A percentile compares a stretch with the other conserved stretches of the same genome.
These are phyloP conservation scores for Boletus speciosus DNA, from an alignment of 768 basidiomycete genomes.

Conservation along the genomic window DNA sequence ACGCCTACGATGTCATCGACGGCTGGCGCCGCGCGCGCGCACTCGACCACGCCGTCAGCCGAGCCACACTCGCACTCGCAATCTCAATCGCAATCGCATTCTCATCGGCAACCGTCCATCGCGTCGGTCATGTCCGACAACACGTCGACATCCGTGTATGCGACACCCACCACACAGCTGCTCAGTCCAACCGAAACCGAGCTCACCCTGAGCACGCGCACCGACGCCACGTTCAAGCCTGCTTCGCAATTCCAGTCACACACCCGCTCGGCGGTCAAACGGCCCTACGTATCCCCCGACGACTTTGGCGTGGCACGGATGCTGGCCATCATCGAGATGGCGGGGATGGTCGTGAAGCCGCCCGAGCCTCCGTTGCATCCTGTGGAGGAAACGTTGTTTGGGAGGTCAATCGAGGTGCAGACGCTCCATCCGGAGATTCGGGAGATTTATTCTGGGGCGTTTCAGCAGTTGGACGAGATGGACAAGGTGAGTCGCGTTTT, in stretches of 20 bases:
- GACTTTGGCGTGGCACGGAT: slow-evolving; percentile 86
- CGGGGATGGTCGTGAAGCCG: slow-evolving; percentile 40
- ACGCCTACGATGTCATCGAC: slow-evolving; percentile 26
- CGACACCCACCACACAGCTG: slow-evolving; percentile 38
- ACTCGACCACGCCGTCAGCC: slow-evolving; percentile 21
- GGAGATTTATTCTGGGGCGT: slow-evolving; percentile 66
- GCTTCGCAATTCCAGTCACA: not conserved
- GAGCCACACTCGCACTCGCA: slow-evolving; percentile 29
- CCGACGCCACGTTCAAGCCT: slow-evolving; percentile 28
- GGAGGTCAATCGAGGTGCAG: slow-evolving; percentile 55
- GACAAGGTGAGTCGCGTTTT: slow-evolving; percentile 55
- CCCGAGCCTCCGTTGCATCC: slow-evolving; percentile 46
- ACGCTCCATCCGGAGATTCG: slow-evolving; percentile 66
- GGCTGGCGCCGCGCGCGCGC: slow-evolving; percentile 13
- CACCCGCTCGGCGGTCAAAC: slow-evolving; percentile 32
- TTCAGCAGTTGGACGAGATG: slow-evolving; percentile 75
- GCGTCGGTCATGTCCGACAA: slow-evolving; percentile 70
- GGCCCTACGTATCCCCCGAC: slow-evolving; percentile 58
- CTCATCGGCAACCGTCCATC: slow-evolving; percentile 63
- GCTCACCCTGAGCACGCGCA: not conserved
- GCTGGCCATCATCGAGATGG: slow-evolving; percentile 82
- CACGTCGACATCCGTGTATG: slow-evolving; percentile 41
- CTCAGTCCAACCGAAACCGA: slow-evolving; percentile 25
- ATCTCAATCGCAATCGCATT: slow-evolving; percentile 13
- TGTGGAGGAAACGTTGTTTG: slow-evolving; percentile 75